Conservation (phyloP, 2,329 filamentous ascomycete genomes). For the Cladosporium sp. region DNA sequence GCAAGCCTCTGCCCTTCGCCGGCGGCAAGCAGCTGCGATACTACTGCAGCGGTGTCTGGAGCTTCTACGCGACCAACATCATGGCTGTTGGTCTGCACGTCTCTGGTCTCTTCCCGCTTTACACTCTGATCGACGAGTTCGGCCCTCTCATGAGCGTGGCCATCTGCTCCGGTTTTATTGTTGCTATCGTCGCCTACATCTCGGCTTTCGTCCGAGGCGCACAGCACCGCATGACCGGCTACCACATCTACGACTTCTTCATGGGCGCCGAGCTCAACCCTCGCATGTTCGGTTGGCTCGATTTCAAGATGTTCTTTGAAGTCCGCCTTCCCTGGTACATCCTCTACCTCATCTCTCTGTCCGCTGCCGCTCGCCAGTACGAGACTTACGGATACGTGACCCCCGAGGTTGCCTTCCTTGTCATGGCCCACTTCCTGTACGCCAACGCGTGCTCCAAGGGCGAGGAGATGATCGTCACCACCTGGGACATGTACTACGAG, state of each 20-base stretch:
- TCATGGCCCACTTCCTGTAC: slow-evolving; percentile 90
- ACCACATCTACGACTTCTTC: slow-evolving; percentile 82
- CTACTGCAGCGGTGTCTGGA: slow-evolving; percentile 88
- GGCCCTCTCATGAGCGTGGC: slow-evolving; percentile 90
- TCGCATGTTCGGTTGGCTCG: slow-evolving; percentile 70
- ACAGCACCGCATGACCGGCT: slow-evolving; percentile 88
- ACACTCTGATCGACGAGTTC: slow-evolving; percentile 93
- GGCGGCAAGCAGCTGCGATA: slow-evolving; percentile 85
- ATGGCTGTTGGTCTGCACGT: slow-evolving; percentile 73
- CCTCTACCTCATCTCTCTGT: slow-evolving; percentile 74
- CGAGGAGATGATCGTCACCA: slow-evolving; percentile 85
- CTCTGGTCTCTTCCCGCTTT: slow-evolving; percentile 81
- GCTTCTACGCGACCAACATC: slow-evolving; percentile 82
- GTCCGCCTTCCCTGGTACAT: slow-evolving; percentile 92
- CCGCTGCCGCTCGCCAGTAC: slow-evolving; percentile 77
- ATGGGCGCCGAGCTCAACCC: slow-evolving; percentile 88
- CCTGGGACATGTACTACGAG: slow-evolving; percentile 96
- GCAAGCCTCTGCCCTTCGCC: slow-evolving; percentile 81
- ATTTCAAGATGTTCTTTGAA: slow-evolving; percentile 96
- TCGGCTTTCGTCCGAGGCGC: slow-evolving; percentile 78
- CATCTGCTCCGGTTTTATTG: slow-evolving; percentile 84
- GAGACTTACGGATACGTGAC: slow-evolving; percentile 83
- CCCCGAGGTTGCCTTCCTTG: slow-evolving; percentile 77
- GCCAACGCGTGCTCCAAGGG: slow-evolving; percentile 91
- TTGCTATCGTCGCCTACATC: slow-evolving; percentile 80